Evolutionary conservation across 768 basidiomycete genomes (phyloP).

Genomic region (Crucibulum laeve): DNA sequence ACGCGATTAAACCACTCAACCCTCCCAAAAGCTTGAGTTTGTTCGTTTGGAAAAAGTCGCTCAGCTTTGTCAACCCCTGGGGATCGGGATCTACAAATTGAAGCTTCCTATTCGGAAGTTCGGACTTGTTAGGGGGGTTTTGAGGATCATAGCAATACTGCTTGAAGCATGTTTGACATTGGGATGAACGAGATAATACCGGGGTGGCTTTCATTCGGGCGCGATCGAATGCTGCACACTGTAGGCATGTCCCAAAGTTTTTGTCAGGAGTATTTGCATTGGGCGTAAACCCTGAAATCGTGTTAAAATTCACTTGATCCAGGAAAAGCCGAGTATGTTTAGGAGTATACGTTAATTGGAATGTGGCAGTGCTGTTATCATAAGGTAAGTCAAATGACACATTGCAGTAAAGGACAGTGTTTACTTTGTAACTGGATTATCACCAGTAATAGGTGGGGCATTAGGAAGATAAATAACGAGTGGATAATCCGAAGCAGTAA

Average conservation of each 20-base stretch:
- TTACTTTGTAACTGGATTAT: conserved; percentile 63
- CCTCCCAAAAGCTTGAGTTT: conserved; percentile 48
- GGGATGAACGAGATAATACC: conserved; percentile 29
- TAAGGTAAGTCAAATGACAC: conserved; percentile 2
- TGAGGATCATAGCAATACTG: conserved; percentile 53
- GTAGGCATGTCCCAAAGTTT: conserved; percentile 62
- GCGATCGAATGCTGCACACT: conserved; percentile 58
- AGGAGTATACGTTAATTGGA: conserved; percentile 55
- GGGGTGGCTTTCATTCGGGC: conserved; percentile 36
- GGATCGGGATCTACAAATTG: conserved; percentile 54
- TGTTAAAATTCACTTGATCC: conserved; percentile 53
- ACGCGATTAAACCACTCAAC: conserved; percentile 31
- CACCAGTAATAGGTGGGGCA: conserved; percentile 63
- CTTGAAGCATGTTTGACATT: conserved; percentile 41
- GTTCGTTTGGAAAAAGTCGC: conserved; percentile 36
- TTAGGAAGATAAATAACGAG: conserved; percentile 75
- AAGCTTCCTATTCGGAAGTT: conserved; percentile 40
- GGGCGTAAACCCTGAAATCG: conserved; percentile 55
- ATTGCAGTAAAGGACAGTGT: conserved; percentile 2
- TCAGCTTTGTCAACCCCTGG: conserved; percentile 37
- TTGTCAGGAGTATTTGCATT: conserved; percentile 57
- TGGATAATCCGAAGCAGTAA: conserved; percentile 52
- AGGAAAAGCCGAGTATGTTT: conserved; percentile 54
- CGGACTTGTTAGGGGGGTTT: conserved; percentile 34
- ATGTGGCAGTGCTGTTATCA: conserved; percentile 45